Base-by-base conservation (phyloP, 2,329 filamentous ascomycete species). In the Exophiala mesophila region DNA sequence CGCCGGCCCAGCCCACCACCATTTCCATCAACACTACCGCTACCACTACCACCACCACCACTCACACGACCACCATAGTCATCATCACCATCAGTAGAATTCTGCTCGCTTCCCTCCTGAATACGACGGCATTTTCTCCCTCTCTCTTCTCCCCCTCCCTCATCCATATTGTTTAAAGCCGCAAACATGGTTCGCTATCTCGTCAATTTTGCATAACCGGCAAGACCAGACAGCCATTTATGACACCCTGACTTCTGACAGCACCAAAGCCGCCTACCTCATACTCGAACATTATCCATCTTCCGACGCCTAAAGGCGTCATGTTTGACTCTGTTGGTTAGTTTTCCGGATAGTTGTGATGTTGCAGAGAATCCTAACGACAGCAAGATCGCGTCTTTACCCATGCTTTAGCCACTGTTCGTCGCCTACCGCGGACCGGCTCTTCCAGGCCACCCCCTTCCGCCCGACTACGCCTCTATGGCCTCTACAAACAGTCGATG, bases 401-500 rank as follows among this genome's bases (percentile, higher is more conserved):
- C 64, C 90, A 98, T 78, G 92, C 92, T 54, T 84, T 98, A 66
- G 96, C 95, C 70, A 97, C 92, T 17, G 90, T 98, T 59, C 96
- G 96, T 68, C 94, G 94, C 68, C 94, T 98, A 57, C 86, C 86
- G 56, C 90, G 92, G 61, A 95, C 89, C 13, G 90, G 92, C 51
- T 88, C 88, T 39, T 81, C 87, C 50, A 84, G 92, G 50, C 92
- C 92, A 33, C 92, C 92, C 35, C 79, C 88, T 2, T 72, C 77
- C 48, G 89, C 94, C 60, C 83, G 92, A 44, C 74, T 98, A 56
- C 85, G 85, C 45, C 83, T 98, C 49, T 98, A 98, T 82, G 92
- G 92, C 52, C 76, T 98, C 54, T 98, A 98, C 72, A 98, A 98
- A 64, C 92, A 98, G 67, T 88, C 88, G 50, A 97, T 97, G 92